These are phyloP conservation scores for Hibiscus syriacus DNA, from an alignment of 345 rosid genomes.

Conservation along the genomic window DNA sequence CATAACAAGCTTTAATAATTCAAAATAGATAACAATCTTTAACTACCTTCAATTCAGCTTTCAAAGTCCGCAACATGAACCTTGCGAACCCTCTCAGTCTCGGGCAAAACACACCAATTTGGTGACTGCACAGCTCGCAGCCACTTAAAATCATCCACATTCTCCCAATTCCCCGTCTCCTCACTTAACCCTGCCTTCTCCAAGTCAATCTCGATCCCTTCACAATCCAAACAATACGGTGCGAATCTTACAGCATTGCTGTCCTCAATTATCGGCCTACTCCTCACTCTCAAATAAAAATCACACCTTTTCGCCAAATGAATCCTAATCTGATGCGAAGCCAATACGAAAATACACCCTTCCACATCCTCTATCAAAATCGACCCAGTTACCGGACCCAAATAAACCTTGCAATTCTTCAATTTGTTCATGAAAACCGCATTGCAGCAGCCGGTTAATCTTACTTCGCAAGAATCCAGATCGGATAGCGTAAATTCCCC, in stretches of 20 bases:
- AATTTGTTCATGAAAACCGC: conserved; percentile 55
- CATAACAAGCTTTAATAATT: not conserved
- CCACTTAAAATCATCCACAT: conserved; percentile 93
- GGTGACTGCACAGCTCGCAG: conserved; percentile 73
- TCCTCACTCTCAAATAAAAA: conserved; percentile 78
- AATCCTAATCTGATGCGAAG: conserved; percentile 85
- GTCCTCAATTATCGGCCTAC: conserved; percentile 86
- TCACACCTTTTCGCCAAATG: conserved; percentile 53
- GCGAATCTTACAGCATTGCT: conserved; percentile 54
- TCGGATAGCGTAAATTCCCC: conserved; percentile 69
- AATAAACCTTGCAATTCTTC: conserved; percentile 44
- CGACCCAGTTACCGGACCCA: conserved; percentile 75
- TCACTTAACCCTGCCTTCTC: conserved; percentile 46
- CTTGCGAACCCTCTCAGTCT: conserved; percentile 36
- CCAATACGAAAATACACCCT: conserved; percentile 51
- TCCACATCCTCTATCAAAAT: conserved; percentile 73
- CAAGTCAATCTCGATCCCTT: conserved; percentile 66
- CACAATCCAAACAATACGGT: conserved; percentile 65
- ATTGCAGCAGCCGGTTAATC: conserved; percentile 39
- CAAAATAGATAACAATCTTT: not conserved
- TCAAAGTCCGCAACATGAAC: conserved; percentile 23
- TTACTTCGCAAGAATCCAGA: conserved; percentile 67
- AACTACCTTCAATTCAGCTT: conserved; percentile 1
- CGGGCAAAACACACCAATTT: conserved; percentile 69
- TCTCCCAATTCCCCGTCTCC: conserved; percentile 63